Conservation (phyloP, 2,329 filamentous ascomycete genomes). For the Rosellinia necatrix region DNA sequence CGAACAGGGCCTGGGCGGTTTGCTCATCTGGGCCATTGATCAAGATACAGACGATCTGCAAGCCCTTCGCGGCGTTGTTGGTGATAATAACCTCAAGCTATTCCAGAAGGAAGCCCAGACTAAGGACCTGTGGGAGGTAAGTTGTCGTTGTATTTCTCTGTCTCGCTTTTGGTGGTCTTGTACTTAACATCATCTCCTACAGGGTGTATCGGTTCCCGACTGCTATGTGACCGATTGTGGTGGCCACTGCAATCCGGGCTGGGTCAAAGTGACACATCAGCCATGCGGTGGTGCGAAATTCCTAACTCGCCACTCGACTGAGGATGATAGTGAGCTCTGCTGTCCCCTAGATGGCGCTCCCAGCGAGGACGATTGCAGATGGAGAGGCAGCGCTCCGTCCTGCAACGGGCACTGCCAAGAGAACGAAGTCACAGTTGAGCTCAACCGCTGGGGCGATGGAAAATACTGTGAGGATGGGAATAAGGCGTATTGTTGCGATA, state of each 20-base stretch:
- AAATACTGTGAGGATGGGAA: slow-evolving; percentile 8
- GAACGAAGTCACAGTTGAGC: slow-evolving; percentile 1
- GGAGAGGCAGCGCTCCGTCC: neutral
- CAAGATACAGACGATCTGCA: neutral
- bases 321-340: neutral
- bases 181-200: neutral
- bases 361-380: neutral
- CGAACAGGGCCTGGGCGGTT: slow-evolving; percentile 38
- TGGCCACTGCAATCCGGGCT: neutral
- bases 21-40: slow-evolving; percentile 42
- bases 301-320: neutral
- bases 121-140: neutral
- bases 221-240: slow-evolving; percentile 14
- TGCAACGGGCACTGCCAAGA: slow-evolving; percentile 14
- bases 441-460: slow-evolving; percentile 1
- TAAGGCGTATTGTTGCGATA: slow-evolving; percentile 7
- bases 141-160: neutral
- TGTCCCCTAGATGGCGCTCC: slow-evolving; percentile 1
- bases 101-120: neutral
- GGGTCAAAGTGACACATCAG: neutral
- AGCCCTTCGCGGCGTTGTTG: neutral
- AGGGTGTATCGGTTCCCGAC: neutral
- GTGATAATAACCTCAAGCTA: neutral
- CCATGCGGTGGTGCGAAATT: neutral
- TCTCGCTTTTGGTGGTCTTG: neutral